phyloP scores from a whole-genome alignment of 2,329 filamentous ascomycete species.

The Nothophaeocryptopus gaeumannii region DNA sequence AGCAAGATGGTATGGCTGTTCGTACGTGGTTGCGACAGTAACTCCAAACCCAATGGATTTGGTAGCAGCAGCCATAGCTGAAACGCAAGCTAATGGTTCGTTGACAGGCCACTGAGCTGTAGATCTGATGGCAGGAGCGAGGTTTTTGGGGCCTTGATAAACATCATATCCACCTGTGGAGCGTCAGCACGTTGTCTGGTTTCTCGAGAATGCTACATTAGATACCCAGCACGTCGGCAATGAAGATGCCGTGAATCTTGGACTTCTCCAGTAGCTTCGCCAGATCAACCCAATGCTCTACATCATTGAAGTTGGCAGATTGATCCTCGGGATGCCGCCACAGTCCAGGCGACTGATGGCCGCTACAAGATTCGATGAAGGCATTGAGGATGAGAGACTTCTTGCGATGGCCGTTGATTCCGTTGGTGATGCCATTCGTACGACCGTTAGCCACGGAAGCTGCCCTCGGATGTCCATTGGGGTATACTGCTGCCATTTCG shows the following conservation, averaged over 20 bases:
- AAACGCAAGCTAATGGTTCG: slow-evolving; percentile 63
- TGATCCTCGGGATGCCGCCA: slow-evolving; percentile 64
- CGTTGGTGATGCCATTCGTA: not conserved
- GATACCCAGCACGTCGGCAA: slow-evolving; percentile 64
- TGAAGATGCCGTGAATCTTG: slow-evolving; percentile 62
- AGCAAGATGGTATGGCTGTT: slow-evolving; percentile 60
- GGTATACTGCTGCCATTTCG: not conserved
- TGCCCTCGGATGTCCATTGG: not conserved
- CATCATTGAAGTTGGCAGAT: slow-evolving; percentile 58
- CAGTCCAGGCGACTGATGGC: slow-evolving; percentile 54
- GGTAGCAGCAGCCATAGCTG: slow-evolving; percentile 64
- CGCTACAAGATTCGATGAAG: slow-evolving; percentile 45
- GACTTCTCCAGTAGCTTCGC: slow-evolving; percentile 61
- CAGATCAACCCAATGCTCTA: slow-evolving; percentile 63
- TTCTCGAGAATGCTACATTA: slow-evolving; percentile 21
- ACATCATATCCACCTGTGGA: slow-evolving; percentile 46
- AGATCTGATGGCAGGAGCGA: slow-evolving; percentile 35
- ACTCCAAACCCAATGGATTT: slow-evolving; percentile 62
- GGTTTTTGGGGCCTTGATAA: slow-evolving; percentile 62
- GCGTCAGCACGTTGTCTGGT: slow-evolving; percentile 56
- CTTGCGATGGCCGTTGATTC: slow-evolving; percentile 27
- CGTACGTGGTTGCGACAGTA: slow-evolving; percentile 61
- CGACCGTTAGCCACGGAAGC: not conserved
- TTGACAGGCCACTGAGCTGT: slow-evolving; percentile 53
- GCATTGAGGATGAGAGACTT: slow-evolving; percentile 43